Evolutionary conservation across 2,329 filamentous ascomycete genomes (phyloP).

Genomic region (Fusarium vanettenii): DNA sequence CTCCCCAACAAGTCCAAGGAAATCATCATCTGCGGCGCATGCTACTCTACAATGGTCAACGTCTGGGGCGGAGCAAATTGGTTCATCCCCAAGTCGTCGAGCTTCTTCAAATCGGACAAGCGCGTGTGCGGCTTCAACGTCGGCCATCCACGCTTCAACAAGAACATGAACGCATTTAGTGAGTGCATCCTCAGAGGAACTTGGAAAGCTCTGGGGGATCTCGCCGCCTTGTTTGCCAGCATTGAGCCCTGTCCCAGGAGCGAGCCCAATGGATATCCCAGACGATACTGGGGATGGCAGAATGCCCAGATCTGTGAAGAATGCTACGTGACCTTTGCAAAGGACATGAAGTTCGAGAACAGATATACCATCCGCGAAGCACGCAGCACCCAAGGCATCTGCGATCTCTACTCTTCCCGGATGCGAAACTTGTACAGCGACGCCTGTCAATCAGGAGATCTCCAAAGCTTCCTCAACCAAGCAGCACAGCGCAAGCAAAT

Average conservation of each 20-base stretch:
- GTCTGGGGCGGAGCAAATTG: background rate
- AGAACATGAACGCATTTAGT: background rate
- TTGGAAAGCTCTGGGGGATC: background rate
- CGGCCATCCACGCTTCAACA: background rate
- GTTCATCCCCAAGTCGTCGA: background rate
- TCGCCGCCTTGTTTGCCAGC: background rate
- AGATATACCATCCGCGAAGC: background rate
- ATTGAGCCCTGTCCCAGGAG: background rate
- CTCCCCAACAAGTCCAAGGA: background rate
- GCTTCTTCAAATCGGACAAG: background rate
- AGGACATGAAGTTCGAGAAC: background rate
- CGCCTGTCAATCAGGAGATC: background rate
- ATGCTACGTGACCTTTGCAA: background rate
- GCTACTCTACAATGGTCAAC: background rate
- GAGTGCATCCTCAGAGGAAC: background rate
- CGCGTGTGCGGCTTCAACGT: background rate
- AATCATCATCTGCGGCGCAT: background rate
- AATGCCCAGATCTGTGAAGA: background rate
- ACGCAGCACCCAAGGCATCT: background rate
- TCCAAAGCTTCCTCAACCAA: background rate
- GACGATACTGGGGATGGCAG: background rate
- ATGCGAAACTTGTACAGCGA: background rate
- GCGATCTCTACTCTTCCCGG: background rate
- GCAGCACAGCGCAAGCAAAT: background rate
- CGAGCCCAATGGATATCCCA: background rate